phyloP scores from a whole-genome alignment of 2,329 filamentous ascomycete genomes.

The Raffaelea deltoideospora region DNA sequence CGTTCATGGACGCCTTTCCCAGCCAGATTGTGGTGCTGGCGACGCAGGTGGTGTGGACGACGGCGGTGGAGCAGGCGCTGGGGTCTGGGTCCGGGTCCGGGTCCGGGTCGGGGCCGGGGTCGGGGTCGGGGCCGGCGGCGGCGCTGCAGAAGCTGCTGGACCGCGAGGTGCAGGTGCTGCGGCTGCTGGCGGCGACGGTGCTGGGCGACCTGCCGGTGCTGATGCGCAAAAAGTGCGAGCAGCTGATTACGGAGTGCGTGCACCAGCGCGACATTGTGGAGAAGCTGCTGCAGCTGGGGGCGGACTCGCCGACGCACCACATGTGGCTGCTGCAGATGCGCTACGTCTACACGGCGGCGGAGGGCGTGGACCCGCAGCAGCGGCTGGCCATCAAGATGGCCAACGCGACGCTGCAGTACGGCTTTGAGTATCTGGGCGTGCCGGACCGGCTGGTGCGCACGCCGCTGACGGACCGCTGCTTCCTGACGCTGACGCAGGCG shows the following conservation, averaged over 20 bases:
- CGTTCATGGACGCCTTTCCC: constrained; percentile 74
- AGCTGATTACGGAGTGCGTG: constrained; percentile 96
- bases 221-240: constrained; percentile 90
- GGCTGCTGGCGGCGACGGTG: constrained; percentile 75
- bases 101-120: neutral
- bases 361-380: constrained; percentile 54
- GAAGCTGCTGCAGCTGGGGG: constrained; percentile 63
- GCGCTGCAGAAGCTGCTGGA: constrained; percentile 58
- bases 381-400: constrained; percentile 91
- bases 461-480: constrained; percentile 93
- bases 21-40: constrained; percentile 93
- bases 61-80: constrained; percentile 65
- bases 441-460: constrained; percentile 92
- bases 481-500: constrained; percentile 92
- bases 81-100: constrained; percentile 18
- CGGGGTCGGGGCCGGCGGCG: constrained; percentile 41
- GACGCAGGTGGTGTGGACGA: constrained; percentile 88
- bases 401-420: constrained; percentile 87
- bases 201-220: constrained; percentile 78
- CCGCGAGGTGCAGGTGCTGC: constrained; percentile 70
- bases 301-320: constrained; percentile 64
- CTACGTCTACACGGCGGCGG: constrained; percentile 60
- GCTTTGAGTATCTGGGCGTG: constrained; percentile 95
- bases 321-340: constrained; percentile 96
- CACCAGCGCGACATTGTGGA: constrained; percentile 91